Evolutionary conservation across 2,329 filamentous ascomycete genomes (phyloP).

Genomic region (Calonectria naviculata): DNA sequence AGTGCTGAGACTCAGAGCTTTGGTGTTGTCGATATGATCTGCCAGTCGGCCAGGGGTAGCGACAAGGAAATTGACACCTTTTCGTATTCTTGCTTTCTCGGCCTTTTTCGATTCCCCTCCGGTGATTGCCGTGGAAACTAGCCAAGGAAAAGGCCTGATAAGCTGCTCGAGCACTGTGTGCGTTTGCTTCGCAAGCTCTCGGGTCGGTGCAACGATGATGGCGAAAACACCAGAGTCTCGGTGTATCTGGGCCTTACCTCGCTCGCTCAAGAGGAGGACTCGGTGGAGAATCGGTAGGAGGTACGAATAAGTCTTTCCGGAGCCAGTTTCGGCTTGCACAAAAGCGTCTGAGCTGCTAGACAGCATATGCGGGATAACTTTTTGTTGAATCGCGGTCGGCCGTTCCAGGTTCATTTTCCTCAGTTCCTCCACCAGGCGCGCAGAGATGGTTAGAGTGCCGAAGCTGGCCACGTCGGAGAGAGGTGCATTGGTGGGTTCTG

Average conservation of each 20-base stretch:
- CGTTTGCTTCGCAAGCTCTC: constrained; percentile 95
- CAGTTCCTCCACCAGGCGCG: constrained; percentile 83
- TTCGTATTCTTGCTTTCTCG: constrained; percentile 92
- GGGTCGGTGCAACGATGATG: constrained; percentile 91
- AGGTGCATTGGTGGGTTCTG: constrained; percentile 90
- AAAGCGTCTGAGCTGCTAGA: constrained; percentile 90
- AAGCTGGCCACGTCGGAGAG: constrained; percentile 89
- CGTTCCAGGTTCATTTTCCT: constrained; percentile 89
- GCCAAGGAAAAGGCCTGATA: constrained; percentile 90
- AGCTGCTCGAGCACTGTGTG: constrained; percentile 86
- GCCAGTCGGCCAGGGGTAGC: constrained; percentile 92
- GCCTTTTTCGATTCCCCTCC: constrained; percentile 78
- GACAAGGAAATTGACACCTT: constrained; percentile 95
- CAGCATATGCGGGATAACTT: constrained; percentile 83
- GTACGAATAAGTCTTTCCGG: constrained; percentile 97
- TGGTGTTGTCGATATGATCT: constrained; percentile 93
- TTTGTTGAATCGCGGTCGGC: constrained; percentile 94
- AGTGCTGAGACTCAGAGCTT: constrained; percentile 86
- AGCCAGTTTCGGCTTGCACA: constrained; percentile 96
- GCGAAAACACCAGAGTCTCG: constrained; percentile 92
- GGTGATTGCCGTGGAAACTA: constrained; percentile 88
- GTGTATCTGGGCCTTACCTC: constrained; percentile 71
- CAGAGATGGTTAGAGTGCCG: constrained; percentile 84
- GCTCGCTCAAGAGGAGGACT: constrained; percentile 79
- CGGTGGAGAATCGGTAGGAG: constrained; percentile 91